Base-by-base conservation (phyloP, 2,329 filamentous ascomycete genomes). In the Penicillium olsonii region DNA sequence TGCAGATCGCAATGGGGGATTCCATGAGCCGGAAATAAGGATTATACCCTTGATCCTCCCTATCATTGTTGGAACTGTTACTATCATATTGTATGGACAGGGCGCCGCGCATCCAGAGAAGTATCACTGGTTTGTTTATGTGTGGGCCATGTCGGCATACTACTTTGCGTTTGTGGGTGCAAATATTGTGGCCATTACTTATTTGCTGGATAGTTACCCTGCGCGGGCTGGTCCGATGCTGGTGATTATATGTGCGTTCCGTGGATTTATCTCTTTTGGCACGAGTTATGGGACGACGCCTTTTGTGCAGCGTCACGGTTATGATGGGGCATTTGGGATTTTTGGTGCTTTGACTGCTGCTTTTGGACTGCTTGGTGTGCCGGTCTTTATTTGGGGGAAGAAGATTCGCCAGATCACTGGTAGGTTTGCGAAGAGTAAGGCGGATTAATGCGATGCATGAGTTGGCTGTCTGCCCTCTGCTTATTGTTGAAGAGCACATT, bases 261-360 rank as follows among this genome's bases (percentile, higher is more conserved):
- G 75, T 2, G 75, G 75, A 0, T 70, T 78, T 35, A 71, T 78
- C 8, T 73, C 69, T 1, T 78, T 78, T 43, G 75, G 74, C 5
- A 59, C 54, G 1, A 72, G 67, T 43, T 75, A 74, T 54, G 70
- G 72, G 10, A 69, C 69, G 14, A 62, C 55, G 3, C 49, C 54
- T 1, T 65, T 67, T 31, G 50, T 65, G 10, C 52, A 48, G 2
- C 48, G 19, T 1, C 40, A 57, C 18, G 68, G 69, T 0, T 71
- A 69, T 22, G 69, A 70, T 51, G 66, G 66, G 2, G 58, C 67
- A 0, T 71, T 70, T 45, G 57, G 56, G 4, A 61, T 60, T 0
- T 70, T 68, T 38, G 68, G 64, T 2, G 64, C 43, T 2, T 44
- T 72, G 11, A 72, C 29, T 31, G 29, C 29, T 12, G 29, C 69